Percentiles rank a stretch among this genome's conserved stretches.
Conservation (phyloP, 495 filamentous ascomycete genomes). For the Viridothelium virens region DNA sequence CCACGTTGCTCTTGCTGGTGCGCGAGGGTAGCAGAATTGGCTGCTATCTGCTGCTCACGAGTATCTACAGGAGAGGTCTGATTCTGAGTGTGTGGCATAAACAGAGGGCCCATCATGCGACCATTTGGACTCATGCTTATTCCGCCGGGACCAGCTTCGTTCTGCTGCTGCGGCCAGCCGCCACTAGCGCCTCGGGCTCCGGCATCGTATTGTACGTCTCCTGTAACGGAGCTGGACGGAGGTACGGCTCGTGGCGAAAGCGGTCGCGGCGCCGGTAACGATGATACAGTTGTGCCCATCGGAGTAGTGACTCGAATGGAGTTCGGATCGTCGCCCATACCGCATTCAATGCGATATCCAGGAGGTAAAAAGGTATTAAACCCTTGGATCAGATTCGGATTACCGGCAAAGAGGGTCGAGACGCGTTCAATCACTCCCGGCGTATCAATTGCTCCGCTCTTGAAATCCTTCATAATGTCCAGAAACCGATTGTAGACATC, state of each 20-base stretch:
- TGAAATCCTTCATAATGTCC: slow-evolving; percentile 99
- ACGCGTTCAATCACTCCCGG: slow-evolving; percentile 97
- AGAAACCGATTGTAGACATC: slow-evolving; percentile 98
- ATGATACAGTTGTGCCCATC: slow-evolving; percentile 64
- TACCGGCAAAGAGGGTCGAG: slow-evolving; percentile 91
- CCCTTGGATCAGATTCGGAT: slow-evolving; percentile 93
- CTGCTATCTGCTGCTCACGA: slow-evolving; percentile 37
- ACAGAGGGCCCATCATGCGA: neutral
- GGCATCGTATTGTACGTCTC: slow-evolving; percentile 24
- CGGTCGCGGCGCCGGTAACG: slow-evolving; percentile 46
- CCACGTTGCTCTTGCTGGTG: slow-evolving; percentile 77
- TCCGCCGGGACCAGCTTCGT: neutral
- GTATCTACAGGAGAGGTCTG: slow-evolving; percentile 22
- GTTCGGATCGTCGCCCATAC: slow-evolving; percentile 82
- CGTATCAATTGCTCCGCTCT: slow-evolving; percentile 97
- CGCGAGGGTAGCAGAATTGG: slow-evolving; percentile 45
- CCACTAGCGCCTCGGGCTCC: slow-evolving; percentile 17
- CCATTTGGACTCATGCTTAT: slow-evolving; percentile 2
- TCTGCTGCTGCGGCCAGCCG: slow-evolving; percentile 19
- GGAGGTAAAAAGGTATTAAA: slow-evolving; percentile 99
- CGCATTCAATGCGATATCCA: slow-evolving; percentile 95
- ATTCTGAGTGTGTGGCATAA: neutral
- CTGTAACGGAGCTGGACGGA: slow-evolving; percentile 18
- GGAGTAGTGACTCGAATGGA: slow-evolving; percentile 95
- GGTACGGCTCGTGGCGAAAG: slow-evolving; percentile 38